Base-by-base conservation (phyloP, 2,329 filamentous ascomycete genomes). In the Ceratocystis diversiconidia region DNA sequence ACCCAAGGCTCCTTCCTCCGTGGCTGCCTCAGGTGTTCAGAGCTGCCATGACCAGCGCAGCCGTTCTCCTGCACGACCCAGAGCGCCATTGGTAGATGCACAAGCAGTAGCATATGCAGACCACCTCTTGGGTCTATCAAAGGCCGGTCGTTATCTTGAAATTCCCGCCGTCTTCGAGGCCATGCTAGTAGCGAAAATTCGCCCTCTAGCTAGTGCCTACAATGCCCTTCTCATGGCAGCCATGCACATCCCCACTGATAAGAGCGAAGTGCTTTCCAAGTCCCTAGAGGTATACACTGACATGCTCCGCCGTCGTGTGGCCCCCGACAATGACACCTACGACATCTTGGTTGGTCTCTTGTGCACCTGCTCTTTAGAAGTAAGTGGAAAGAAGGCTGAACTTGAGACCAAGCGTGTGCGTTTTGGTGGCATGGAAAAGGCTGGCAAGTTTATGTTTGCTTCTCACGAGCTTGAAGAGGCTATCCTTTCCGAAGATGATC, bases 261-360 rank as follows among this genome's bases (percentile, higher is more conserved):
- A 86, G 75, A 87, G 88, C 64, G 88, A 95, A 76, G 85, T 94
- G 63, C 89, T 95, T 15, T 87, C 90, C 68, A 95, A 95, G 78
- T 91, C 90, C 4, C 81, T 97, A 63, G 92, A 96, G 77, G 89
- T 99, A 63, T 99, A 97, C 75, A 88, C 91, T 17, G 92, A 97
- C 73, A 97, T 99, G 94, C 85, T 96, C 70, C 85, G 87, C 69
- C 88, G 92, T 69, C 87, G 87, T 70, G 86, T 97, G 28, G 78
- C 82, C 22, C 92, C 92, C 6, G 87, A 96, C 73, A 85, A 86
- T 64, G 84, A 88, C 66, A 97, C 92, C 0, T 97, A 95, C 76
- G 85, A 90, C 72, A 91, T 91, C 43, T 79, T 99, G 19, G 88
- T 99, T 65, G 85, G 88, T 66, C 79, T 96, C 48, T 80, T 99